Evolutionary conservation across 1,284 basidiomycete genomes (phyloP), one percentile per base, ranked within the genome.

Genomic region (Agaricales sp.): DNA sequence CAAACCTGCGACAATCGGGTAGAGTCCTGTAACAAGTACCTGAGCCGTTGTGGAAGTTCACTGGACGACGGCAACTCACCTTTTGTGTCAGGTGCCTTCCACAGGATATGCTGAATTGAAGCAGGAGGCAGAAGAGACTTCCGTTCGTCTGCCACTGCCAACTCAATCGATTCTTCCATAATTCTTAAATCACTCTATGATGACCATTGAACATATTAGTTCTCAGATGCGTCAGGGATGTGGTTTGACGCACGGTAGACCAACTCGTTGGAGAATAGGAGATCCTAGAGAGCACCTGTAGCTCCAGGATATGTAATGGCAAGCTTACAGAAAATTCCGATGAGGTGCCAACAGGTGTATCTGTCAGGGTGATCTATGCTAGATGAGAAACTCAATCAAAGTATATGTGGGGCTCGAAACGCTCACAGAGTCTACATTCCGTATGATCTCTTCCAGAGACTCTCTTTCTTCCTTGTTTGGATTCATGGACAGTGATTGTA

Each of bases 101-200:
- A 84, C 38, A 71, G 43, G 11, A 77, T 57, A 54, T 80, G 78
- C 53, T 77, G 76, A 57, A 80, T 81, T 2, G 69, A 59, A 12
- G 73, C 61, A 35, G 80, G 57, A 45, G 70, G 71, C 24, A 61
- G 53, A 22, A 82, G 57, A 13, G 70, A 61, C 13, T 59, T 60
- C 12, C 53, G 46, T 11, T 58, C 58, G 46, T 64, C 59, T 0
- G 63, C 58, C 23, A 66, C 64, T 3, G 66, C 66, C 6, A 67
- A 45, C 12, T 61, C 57, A 39, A 78, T 61, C 52, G 76, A 53
- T 21, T 53, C 55, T 21, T 56, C 51, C 22, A 51, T 26, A 1
- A 20, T 4, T 19, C 16, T 19, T n/a, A 38, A 2, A 30, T 22
- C 20, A 4, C 26, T 14, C 26, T 30, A 14, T 30, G 14, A 30